Evolutionary conservation across 1,284 basidiomycete genomes (phyloP), one percentile per base, ranked within the genome.

Genomic region (Leccinum pallidistipes): DNA sequence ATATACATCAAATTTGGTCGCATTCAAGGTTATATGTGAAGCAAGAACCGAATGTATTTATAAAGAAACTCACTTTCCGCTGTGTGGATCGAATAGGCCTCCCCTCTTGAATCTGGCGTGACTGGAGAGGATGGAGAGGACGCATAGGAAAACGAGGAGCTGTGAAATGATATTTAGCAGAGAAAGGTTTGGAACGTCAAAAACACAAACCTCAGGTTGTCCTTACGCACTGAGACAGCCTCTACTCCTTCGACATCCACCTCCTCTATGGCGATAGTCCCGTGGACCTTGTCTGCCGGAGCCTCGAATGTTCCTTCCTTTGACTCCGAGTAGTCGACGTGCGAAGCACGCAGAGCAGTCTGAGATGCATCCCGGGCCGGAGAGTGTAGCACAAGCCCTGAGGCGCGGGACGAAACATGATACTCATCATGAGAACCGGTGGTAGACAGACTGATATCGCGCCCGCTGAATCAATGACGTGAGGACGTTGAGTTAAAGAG

Each of bases 101-200:
- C 7, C n/a, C 52, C 51, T 49, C 32, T 31, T 38, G 45, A 6
- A 29, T 29, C 14, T 21, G 29, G 57, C 3, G 29, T n/a, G 18
- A 18, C 40, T 31, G 51, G 51, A 16, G 55, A 57, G n/a, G 45
- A 14, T 14, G 50, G 2, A 14, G 55, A 38, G 12, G 50, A 51
- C 3, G 16, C 36, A 32, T 43, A 31, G 7, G 40, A 31, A 52
- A 14, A 27, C 31, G 52, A 32, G 38, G 49, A 40, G 12, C 65
- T 69, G 29, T 11, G 9, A 6, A 31, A 54, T 5, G n/a, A 43
- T 18, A 16, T 9, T 68, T 12, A 69, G 45, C 29, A 49, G 2
- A 29, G 40, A 43, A 36, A 18, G 1, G 6, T 32, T 0, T 14
- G 10, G 9, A 9, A 50, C 29, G 31, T 52, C 3, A 10, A 24